Base-by-base conservation (phyloP, 169 alveolate species). In the Gregarina niphandrodes region DNA sequence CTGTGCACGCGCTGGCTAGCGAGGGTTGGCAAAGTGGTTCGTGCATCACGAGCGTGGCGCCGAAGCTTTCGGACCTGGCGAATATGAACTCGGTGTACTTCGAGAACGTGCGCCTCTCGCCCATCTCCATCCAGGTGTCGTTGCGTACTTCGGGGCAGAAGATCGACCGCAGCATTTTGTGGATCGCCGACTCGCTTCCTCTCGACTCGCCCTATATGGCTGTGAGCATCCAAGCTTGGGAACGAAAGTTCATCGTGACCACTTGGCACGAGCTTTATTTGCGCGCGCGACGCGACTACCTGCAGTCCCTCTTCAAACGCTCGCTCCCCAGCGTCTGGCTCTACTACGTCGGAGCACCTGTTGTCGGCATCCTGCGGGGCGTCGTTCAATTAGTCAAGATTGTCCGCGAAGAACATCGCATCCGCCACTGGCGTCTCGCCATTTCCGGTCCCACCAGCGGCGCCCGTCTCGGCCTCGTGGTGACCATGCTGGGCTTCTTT, bases 171-270 rank as follows among this genome's bases (percentile, higher is more conserved):
- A 69, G 64, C 26, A 69, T 77, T 15, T 45, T 77, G 67, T 73
- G 69, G 49, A 50, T 77, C 15, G 64, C 73, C 42, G 87, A 78
- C 32, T 74, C 81, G 1, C 50, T 78, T 39, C 90, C 90, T n/a
- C 50, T 78, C 26, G 90, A 78, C 45, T 74, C 90, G 4, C 89
- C 89, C 11, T 72, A 75, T 32, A 76, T 77, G 64, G 58, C 70
- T 36, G 63, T 77, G 16, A 80, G 70, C 49, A 67, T 77, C 19
- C 69, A 63, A 34, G 45, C 79, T 16, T 75, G 69, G 40, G 49
- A 67, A 21, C 46, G 77, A 46, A 37, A 49, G 31, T 69, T 70
- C 57, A 37, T 56, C 21, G 73, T 76, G 24, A 46, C 73, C 39
- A 39, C 79, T 19, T 67, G 78, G 75, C 66, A 57, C 28, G 87